Evolutionary conservation across 148 eudicot genomes (phyloP).

Genomic region (Chenopodium quinoa): DNA sequence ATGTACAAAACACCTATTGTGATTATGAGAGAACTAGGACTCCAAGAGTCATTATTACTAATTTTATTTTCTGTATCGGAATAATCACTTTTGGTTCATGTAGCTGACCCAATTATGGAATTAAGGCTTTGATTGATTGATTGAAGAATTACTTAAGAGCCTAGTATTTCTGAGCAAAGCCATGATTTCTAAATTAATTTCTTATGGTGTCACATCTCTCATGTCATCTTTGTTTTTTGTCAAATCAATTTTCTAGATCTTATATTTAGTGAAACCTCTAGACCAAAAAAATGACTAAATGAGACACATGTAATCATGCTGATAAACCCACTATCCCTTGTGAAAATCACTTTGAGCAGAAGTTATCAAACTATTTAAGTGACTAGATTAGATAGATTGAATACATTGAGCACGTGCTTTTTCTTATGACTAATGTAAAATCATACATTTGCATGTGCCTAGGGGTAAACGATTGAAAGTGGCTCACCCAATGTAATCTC

Average conservation of each 20-base stretch:
- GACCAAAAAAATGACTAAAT: not conserved
- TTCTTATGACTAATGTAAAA: not conserved
- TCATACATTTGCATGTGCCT: no score
- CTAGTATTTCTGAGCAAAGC: not conserved
- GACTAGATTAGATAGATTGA: not conserved
- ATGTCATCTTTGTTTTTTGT: not conserved
- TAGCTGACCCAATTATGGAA: no score
- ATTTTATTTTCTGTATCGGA: no score
- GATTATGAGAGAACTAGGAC: no score
- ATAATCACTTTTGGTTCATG: no score
- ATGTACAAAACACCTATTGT: no score
- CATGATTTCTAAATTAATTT: not conserved
- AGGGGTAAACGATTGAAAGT: no score
- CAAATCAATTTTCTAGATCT: not conserved
- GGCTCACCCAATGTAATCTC: no score
- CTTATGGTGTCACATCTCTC: not conserved
- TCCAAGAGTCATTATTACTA: not conserved
- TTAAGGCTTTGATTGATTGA: no score
- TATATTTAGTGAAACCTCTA: not conserved
- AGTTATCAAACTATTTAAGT: not conserved
- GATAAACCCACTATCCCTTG: not conserved
- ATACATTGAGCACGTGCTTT: not conserved
- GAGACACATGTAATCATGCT: no score
- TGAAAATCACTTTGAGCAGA: not conserved
- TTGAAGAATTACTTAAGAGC: no score